Percentiles rank a stretch among this genome's conserved stretches.
Conservation (phyloP, 305 asterid genomes). For the Caryopteris hybrid region DNA sequence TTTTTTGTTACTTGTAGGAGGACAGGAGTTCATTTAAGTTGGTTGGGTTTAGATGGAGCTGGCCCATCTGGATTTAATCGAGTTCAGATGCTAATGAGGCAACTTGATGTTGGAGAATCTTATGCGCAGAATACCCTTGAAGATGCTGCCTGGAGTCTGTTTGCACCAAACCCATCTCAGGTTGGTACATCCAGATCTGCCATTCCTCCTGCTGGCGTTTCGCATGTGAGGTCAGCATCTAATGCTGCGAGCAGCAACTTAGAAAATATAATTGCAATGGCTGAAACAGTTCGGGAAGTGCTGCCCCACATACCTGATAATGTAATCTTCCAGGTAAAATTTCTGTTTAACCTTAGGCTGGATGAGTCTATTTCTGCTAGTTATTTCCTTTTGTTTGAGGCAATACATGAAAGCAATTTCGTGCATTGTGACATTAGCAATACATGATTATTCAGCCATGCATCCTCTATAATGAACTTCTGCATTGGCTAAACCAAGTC, state of each 20-base stretch:
- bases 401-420: background rate
- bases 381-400: no score
- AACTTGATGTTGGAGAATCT: conserved; percentile 84
- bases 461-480: background rate
- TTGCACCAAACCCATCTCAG: conserved; percentile 66
- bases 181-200: conserved; percentile 60
- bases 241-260: conserved; percentile 36
- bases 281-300: conserved; percentile 76
- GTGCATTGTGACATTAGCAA: background rate
- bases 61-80: conserved; percentile 80
- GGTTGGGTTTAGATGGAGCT: conserved; percentile 76
- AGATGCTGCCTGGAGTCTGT: conserved; percentile 74
- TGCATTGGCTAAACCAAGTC: background rate
- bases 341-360: background rate
- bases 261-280: conserved; percentile 60
- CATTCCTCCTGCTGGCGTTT: conserved; percentile 36
- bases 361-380: background rate
- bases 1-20: conserved; percentile 30
- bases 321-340: conserved; percentile 60
- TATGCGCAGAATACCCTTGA: conserved; percentile 70
- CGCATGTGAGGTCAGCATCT: conserved; percentile 47
- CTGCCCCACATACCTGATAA: conserved; percentile 80
- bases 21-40: conserved; percentile 57
- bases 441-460: background rate
- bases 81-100: conserved; percentile 93